Evolutionary conservation across 192 early-diverging fungal species (phyloP), one percentile per base, ranked within the genome.

Genomic region (Entophlyctis helioformis): DNA sequence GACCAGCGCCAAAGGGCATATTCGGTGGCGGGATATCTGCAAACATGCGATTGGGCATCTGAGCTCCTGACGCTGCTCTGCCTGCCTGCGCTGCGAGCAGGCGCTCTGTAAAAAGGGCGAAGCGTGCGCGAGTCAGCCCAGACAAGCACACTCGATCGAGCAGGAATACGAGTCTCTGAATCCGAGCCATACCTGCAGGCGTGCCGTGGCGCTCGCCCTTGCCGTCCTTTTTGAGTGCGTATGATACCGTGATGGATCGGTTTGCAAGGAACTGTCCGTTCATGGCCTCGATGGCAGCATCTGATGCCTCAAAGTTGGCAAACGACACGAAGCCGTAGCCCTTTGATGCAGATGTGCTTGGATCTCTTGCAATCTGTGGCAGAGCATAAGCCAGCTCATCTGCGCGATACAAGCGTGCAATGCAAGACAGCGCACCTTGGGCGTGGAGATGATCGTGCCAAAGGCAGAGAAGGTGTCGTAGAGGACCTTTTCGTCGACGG

Each of bases 181-280:
- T 2, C 5, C 33, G 39, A 27, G 44, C n/a, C 41, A 6, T 68
- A 83, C 81, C 81, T 23, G 91, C 90, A 0, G 89, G 89, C 28
- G 85, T 85, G 43, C 96, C 96, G 53, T 99, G 96, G 16, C 91
- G 56, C 56, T 96, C 93, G 22, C 96, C 96, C 61, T 91, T 90
- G 22, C 90, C 91, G 51, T 99, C 96, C 64, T 99, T 99, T 62
- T 96, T 99, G 54, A 91, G 89, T 1, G 93, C 90, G 67, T 91
- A 99, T 13, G 67, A 66, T 7, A 95, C 93, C 24, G 68, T 80
- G 46, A 99, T 85, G 23, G 83, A 80, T 54, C 92, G 93, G 57
- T 91, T 89, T 62, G 85, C 87, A 60, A 99, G 58, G 61, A 85
- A 96, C 63, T 96, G 93, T 7, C 89, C 87, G 57, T 99, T 86